phyloP scores from a whole-genome alignment of 257 asterid species.

The Capsicum baccatum region DNA sequence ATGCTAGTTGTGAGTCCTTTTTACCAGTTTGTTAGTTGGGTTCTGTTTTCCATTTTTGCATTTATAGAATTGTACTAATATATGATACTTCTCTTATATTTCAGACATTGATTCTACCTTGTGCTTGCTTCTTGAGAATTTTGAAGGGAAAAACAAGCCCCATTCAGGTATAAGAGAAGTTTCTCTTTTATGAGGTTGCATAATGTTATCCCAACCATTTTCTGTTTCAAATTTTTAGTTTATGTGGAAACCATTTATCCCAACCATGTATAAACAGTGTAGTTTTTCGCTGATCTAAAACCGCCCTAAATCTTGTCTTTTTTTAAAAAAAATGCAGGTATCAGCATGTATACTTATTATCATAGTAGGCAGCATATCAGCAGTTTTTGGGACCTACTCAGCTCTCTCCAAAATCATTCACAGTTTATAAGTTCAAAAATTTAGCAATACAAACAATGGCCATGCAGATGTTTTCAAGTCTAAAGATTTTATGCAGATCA shows the following conservation, averaged over 20 bases:
- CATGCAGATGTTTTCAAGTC: not conserved
- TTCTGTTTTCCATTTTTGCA: not conserved
- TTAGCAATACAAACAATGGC: not conserved
- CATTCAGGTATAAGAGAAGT: conserved; percentile 59
- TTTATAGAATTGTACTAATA: not conserved
- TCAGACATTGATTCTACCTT: conserved; percentile 89
- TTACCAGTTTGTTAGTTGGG: not conserved
- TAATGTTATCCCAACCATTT: not conserved
- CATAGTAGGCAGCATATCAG: conserved; percentile 61
- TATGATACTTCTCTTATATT: conserved; percentile 13
- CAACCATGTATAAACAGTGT: too few relatives aligned
- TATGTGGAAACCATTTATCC: not conserved
- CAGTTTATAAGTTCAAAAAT: conserved; percentile 45
- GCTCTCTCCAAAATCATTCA: conserved; percentile 70
- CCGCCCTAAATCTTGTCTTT: not conserved
- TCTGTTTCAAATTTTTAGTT: not conserved
- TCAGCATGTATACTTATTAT: conserved; percentile 60
- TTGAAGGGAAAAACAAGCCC: conserved; percentile 56
- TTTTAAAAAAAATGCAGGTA: conserved; percentile 44
- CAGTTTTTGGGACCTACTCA: conserved; percentile 74
- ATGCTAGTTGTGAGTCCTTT: conserved; percentile 81
- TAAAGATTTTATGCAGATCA: not conserved
- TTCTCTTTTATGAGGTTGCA: not conserved
- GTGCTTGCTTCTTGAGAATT: conserved; percentile 91
- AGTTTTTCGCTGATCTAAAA: too few relatives aligned